These are phyloP conservation scores for Pseudogymnoascus verrucosus DNA, from an alignment of 2,329 filamentous ascomycete genomes.

Conservation along the genomic window DNA sequence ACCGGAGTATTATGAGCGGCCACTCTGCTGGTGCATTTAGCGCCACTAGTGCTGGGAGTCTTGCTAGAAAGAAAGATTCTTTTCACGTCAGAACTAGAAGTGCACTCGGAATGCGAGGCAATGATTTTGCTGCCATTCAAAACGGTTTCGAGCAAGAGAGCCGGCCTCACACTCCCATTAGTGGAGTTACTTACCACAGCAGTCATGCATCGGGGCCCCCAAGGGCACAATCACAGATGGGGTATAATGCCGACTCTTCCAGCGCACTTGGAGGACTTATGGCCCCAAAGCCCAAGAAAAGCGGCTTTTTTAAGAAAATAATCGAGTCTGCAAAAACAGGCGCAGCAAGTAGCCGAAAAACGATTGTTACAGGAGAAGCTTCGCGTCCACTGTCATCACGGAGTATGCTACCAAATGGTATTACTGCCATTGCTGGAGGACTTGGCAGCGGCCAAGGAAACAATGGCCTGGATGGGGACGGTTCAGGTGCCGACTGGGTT, in stretches of 20 bases:
- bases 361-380: constrained; percentile 56
- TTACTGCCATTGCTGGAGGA: constrained; percentile 48
- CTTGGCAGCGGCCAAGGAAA: constrained; percentile 27
- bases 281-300: constrained; percentile 69
- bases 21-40: constrained; percentile 85
- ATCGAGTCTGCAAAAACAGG: constrained; percentile 90
- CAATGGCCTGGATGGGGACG: constrained; percentile 46
- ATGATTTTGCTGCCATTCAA: constrained; percentile 22
- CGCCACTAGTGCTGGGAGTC: constrained; percentile 88
- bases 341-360: constrained; percentile 67
- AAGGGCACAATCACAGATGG: constrained; percentile 56
- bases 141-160: constrained; percentile 36
- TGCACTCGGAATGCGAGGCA: constrained; percentile 52
- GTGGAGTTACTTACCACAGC: constrained; percentile 82
- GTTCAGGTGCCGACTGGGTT: constrained; percentile 73
- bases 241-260: constrained; percentile 56
- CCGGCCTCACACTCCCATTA: constrained; percentile 57
- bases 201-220: constrained; percentile 57
- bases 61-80: constrained; percentile 62
- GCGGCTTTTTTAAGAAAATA: constrained; percentile 92
- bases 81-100: constrained; percentile 50
- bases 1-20: constrained; percentile 88
- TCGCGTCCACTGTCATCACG: constrained; percentile 28
- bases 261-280: constrained; percentile 71
- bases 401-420: constrained; percentile 19